These are phyloP conservation scores for Leccinum solheimii DNA, from an alignment of 1,284 basidiomycete species.

Conservation along the genomic window DNA sequence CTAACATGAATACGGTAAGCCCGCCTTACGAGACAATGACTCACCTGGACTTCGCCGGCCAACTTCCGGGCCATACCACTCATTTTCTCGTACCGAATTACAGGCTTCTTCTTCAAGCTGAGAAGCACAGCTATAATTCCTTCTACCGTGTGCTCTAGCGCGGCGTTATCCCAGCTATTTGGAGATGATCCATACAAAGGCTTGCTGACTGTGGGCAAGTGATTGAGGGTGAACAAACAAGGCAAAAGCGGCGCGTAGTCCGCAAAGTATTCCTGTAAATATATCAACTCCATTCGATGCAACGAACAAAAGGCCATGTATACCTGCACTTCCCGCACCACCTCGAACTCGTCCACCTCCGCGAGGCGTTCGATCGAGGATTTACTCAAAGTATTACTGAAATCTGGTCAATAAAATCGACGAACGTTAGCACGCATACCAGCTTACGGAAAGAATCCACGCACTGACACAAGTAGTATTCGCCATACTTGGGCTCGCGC, in stretches of 20 bases:
- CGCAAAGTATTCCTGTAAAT: constrained; percentile 85
- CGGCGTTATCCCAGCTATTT: constrained; percentile 69
- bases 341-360: constrained; percentile 93
- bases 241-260: constrained; percentile 90
- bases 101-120: constrained; percentile 93
- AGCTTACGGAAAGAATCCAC: constrained; percentile 48
- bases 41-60: constrained; percentile 81
- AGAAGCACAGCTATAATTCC: constrained; percentile 88
- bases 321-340: constrained; percentile 96
- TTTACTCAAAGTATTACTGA: constrained; percentile 93
- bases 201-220: constrained; percentile 59
- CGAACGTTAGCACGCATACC: constrained; percentile 18
- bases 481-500: constrained; percentile 88
- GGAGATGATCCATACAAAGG: constrained; percentile 72
- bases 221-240: constrained; percentile 87
- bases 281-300: constrained; percentile 2
- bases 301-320: not conserved
- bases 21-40: constrained; percentile 22
- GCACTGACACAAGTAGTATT: constrained; percentile 97
- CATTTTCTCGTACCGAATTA: constrained; percentile 95
- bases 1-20: constrained; percentile 11
- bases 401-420: constrained; percentile 57
- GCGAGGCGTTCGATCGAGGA: constrained; percentile 91
- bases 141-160: constrained; percentile 77
- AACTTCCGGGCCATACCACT: constrained; percentile 89